These are phyloP conservation scores for Pseudognaphalium luteoalbum DNA, from an alignment of 129 eudicot species.

Conservation along the genomic window DNA sequence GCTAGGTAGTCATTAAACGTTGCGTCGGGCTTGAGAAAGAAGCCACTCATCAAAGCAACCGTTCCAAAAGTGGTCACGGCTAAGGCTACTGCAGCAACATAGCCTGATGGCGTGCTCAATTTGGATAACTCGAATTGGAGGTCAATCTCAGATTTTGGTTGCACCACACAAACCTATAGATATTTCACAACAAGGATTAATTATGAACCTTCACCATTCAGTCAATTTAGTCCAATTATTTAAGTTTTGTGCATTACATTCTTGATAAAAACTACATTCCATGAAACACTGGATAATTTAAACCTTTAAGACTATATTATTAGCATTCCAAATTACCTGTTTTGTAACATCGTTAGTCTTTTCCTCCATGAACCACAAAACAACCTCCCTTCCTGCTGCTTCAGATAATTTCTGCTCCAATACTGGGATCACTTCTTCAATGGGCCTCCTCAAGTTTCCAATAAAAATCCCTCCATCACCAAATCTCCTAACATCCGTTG, in stretches of 20 bases:
- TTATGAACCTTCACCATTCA: neutral
- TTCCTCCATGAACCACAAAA: conserved; percentile 97
- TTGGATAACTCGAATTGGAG: conserved; percentile 80
- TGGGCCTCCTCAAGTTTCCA: conserved; percentile 86
- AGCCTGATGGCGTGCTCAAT: conserved; percentile 86
- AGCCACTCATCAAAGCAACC: conserved; percentile 87
- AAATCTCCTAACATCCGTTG: conserved; percentile 92
- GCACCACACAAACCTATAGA: conserved; percentile 87
- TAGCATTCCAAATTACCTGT: conserved; percentile 52
- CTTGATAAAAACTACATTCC: neutral
- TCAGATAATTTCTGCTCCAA: conserved; percentile 77
- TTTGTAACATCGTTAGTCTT: conserved; percentile 68
- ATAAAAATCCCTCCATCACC: conserved; percentile 97
- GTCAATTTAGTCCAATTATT: neutral
- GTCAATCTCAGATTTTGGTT: conserved; percentile 92
- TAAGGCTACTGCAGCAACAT: conserved; percentile 73
- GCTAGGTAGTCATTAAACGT: conserved; percentile 75
- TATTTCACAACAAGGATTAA: conserved; percentile 17
- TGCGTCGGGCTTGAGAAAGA: conserved; percentile 90
- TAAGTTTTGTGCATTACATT: neutral
- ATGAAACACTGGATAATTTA: neutral
- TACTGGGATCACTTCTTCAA: conserved; percentile 83
- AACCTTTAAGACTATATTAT: neutral
- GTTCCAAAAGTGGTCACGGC: conserved; percentile 91
- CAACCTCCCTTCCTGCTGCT: conserved; percentile 96